Evolutionary conservation across 345 rosid genomes (phyloP), one percentile per base, ranked within the genome.

Genomic region (Streptanthus diversifolius): DNA sequence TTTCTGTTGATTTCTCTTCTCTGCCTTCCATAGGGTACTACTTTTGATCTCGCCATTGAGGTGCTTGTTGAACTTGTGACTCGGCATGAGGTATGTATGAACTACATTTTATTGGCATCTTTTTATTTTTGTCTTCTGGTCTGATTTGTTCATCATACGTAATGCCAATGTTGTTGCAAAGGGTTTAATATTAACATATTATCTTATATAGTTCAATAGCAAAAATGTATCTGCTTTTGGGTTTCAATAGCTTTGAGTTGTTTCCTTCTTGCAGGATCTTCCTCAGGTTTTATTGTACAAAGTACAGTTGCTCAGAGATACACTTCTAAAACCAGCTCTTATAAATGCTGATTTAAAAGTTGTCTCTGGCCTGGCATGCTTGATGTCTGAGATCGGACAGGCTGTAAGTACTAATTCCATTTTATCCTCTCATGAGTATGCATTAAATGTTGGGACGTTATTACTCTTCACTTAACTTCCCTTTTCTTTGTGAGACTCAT

Each of bases 381-480:
- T 93, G 83, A 78, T 93, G 88, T 87, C 97, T 35, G 96, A 93
- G 80, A 90, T 93, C 60, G 97, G 98, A 72, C 98, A 90, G 80
- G 97, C 98, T 60, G 97, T 93, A 77, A 87, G 93, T 84, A 40
- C 30, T 59, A 39, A 33, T 54, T 62, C 63, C 8, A 49, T 40
- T 61, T 29, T 57, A 66, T 30, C 32, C 11, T 36, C 21, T 29
- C 21, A 7, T 55, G 17, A 45, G 2, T 64, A 7, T 62, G 58
- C 29, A 10, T 8, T 27, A 36, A 21, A 41, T 40, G 13, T 17
- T 37, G 30, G 44, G 25, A 2, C n/a, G 19, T 25, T 21, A 51
- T 55, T 55, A 62, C 30, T 67, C 12, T 62, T 49, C 35, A 63
- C 47, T 13, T 30, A 5, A 68, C 66, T 64, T 30, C 72, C 47